Base-by-base conservation (phyloP, 2,329 filamentous ascomycete genomes). In the Cercospora sesami region DNA sequence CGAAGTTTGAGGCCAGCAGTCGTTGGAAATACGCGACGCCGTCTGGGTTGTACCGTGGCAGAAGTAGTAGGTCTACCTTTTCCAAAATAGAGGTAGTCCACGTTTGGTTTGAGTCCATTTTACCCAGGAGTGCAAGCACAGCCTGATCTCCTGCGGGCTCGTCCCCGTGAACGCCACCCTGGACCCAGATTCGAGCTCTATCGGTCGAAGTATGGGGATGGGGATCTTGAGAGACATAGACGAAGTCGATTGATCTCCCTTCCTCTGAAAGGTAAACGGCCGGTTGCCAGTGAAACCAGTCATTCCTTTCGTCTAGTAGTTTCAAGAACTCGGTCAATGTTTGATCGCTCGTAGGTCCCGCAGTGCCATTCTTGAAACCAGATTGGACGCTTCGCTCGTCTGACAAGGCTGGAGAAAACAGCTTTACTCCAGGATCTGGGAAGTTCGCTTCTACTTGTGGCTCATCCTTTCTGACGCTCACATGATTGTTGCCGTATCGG, bases 31-130 rank as follows among this genome's bases (percentile, higher is more conserved):
- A 80, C 1, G 73, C 71, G 10, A 78, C 77, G 9, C 78, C 79
- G 61, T 80, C 78, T 1, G 77, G 77, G 28, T 80, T 80, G 70
- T 79, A 80, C 3, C 78, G 73, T 5, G 78, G 78, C 4, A 80
- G 59, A 0, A 79, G 66, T 21, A 79, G 68, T 26, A 80, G 76
- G 63, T 80, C 78, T 64, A 78, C 69, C n/a, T 73, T 73, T 3
- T 75, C 71, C 2, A 80, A 73, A n/a, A 80, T 74, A 3, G 66
- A 70, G 5, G 73, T 65, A 5, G 78, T 74, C 77, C 76, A 79
- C 1, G 71, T 67, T n/a, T 74, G 73, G 51, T 80, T 74, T 7
- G 73, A 72, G 65, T 77, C 73, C 69, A 80, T 73, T 18, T 76
- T 76, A 3, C 78, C 79, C 0, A 80, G 73, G 1, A 80, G 68